phyloP scores from a whole-genome alignment of 163 green algal species.

The Volvox carteri region DNA sequence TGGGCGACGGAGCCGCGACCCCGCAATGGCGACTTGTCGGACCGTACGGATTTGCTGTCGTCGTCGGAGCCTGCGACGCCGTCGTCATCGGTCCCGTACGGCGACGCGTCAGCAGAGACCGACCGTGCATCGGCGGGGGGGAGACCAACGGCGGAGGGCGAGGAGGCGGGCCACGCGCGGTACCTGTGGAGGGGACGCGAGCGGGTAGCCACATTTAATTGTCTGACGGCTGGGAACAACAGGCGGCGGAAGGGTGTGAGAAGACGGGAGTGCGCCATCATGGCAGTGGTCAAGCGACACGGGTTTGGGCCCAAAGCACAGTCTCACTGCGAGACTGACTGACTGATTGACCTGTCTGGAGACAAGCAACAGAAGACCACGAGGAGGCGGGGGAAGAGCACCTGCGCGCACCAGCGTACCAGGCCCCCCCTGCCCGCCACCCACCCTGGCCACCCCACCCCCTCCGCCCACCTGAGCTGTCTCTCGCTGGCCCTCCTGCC shows the following conservation, averaged over 20 bases:
- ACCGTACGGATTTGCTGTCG: background rate
- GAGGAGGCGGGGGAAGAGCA: no score
- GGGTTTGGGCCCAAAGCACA: no score
- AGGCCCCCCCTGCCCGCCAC: no score
- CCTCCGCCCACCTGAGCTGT: slow-evolving; percentile 6
- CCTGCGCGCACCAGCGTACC: no score
- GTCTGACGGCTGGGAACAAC: no score
- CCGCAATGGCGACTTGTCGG: slow-evolving; percentile 42
- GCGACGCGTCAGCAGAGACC: slow-evolving; percentile 46
- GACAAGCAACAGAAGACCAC: no score
- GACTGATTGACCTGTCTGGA: no score
- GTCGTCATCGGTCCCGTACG: slow-evolving; percentile 15
- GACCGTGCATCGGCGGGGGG: background rate
- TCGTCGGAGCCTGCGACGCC: slow-evolving; percentile 8
- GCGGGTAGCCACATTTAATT: no score
- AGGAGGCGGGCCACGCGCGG: slow-evolving; percentile 31
- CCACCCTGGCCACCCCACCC: background rate
- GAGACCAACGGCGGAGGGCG: background rate
- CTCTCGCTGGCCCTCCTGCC: slow-evolving; percentile 29
- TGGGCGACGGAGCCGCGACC: background rate
- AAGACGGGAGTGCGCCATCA: background rate
- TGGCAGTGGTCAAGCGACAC: no score
- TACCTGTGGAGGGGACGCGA: slow-evolving; percentile 20
- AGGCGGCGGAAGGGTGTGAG: background rate
- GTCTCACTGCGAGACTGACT: no score